Evolutionary conservation across 306 rosid species (phyloP).

Genomic region (Trifolium dubium): DNA sequence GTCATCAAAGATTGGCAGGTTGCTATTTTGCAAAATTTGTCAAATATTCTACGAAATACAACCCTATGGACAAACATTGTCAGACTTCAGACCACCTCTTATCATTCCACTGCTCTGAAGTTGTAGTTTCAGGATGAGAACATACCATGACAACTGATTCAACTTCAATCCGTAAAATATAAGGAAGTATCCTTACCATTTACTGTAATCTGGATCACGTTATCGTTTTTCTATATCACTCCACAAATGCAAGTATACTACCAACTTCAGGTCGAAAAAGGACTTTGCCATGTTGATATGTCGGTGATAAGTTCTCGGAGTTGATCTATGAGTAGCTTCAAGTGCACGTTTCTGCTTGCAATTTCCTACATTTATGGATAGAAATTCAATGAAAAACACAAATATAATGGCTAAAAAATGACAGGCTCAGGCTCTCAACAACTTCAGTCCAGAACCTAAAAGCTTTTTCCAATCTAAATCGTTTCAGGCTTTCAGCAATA

Average conservation of each 20-base stretch:
- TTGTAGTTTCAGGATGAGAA: constrained; percentile 17
- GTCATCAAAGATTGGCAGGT: constrained; percentile 11
- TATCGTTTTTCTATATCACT: background rate
- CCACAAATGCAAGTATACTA: constrained; percentile 29
- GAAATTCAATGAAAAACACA: constrained; percentile 23
- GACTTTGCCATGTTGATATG: constrained; percentile 97
- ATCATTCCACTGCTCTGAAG: constrained; percentile 20
- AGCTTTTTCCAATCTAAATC: background rate
- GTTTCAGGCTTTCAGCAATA: constrained; percentile 14
- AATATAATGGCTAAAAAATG: background rate
- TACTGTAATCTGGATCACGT: constrained; percentile 20
- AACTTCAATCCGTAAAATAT: constrained; percentile 28
- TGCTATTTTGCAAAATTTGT: constrained; percentile 15
- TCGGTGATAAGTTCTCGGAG: constrained; percentile 76
- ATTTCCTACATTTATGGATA: constrained; percentile 65
- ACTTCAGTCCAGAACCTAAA: constrained; percentile 11
- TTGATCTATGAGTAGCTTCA: constrained; percentile 87
- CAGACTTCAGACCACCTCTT: constrained; percentile 17
- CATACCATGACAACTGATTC: constrained; percentile 12
- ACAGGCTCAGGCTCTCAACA: constrained; percentile 15
- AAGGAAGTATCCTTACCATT: constrained; percentile 32
- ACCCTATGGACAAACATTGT: constrained; percentile 24
- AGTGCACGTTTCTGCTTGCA: constrained; percentile 66
- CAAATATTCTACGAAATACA: constrained; percentile 21
- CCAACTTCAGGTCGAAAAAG: constrained; percentile 61